These are phyloP conservation scores for Bimuria novae-zelandiae DNA, from an alignment of 2,329 filamentous ascomycete species.

Conservation along the genomic window DNA sequence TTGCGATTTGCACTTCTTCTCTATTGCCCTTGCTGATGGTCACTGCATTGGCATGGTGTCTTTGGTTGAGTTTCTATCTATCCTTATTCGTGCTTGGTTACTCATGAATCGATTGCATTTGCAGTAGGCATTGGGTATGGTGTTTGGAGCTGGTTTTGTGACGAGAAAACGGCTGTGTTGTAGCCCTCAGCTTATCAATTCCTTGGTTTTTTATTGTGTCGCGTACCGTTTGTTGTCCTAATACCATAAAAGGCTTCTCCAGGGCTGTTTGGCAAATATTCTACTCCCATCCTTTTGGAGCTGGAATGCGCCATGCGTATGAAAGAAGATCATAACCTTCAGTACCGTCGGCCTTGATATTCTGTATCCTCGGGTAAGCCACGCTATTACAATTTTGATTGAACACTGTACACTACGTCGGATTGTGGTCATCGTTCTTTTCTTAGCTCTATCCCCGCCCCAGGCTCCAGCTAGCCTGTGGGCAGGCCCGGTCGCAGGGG, in stretches of 20 bases:
- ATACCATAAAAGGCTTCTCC: too few species aligned
- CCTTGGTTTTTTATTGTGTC: not conserved
- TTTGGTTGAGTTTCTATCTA: constrained; percentile 3
- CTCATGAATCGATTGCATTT: constrained; percentile 7
- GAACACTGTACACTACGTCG: too few species aligned
- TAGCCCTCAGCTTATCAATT: not conserved
- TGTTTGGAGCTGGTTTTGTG: constrained; percentile 1
- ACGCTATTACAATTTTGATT: too few species aligned
- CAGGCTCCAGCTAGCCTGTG: too few species aligned
- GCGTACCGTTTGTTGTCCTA: not conserved
- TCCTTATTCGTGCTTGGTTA: constrained; percentile 7
- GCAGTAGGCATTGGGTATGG: constrained; percentile 7
- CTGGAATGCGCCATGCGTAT: not conserved
- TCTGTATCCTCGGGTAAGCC: too few species aligned
- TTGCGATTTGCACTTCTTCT: constrained; percentile 12
- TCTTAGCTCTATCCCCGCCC: too few species aligned
- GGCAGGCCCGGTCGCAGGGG: not conserved
- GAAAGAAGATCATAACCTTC: too few species aligned
- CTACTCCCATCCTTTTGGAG: too few species aligned
- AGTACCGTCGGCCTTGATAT: too few species aligned
- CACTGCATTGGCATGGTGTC: constrained; percentile 9
- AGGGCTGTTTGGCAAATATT: too few species aligned
- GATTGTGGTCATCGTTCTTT: too few species aligned
- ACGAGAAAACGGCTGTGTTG: not conserved
- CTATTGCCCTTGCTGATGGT: constrained; percentile 18